phyloP scores from a whole-genome alignment of 768 basidiomycete species.

The Lactifluus piperatus region DNA sequence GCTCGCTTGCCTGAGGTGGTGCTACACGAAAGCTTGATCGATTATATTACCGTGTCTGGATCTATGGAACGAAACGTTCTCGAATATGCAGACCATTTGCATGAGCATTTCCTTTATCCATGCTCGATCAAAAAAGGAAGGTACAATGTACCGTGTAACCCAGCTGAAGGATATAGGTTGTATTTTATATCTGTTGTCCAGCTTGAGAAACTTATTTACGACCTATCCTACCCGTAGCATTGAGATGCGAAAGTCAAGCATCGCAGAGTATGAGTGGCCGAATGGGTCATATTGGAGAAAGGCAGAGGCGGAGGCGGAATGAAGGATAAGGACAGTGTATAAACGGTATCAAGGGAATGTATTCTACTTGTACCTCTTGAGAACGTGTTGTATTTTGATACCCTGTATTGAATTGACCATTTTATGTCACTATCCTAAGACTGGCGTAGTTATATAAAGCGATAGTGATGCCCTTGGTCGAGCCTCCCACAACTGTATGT shows the following conservation, averaged over 20 bases:
- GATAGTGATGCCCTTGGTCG: too few relatives aligned
- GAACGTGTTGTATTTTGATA: not conserved
- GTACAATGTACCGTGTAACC: conserved; percentile 77
- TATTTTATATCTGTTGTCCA: conserved; percentile 10
- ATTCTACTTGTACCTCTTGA: not conserved
- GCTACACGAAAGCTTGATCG: conserved; percentile 58
- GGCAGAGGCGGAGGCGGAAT: not conserved
- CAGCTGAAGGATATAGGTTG: conserved; percentile 73
- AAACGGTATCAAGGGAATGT: not conserved
- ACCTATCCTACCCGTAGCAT: conserved; percentile 43
- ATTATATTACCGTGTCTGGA: conserved; percentile 88
- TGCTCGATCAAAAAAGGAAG: conserved; percentile 85
- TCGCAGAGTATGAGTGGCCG: conserved; percentile 81
- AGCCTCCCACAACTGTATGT: too few relatives aligned
- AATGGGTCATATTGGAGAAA: conserved; percentile 73
- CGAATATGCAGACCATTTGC: conserved; percentile 84
- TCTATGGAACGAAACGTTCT: conserved; percentile 92
- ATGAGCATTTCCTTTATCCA: conserved; percentile 87
- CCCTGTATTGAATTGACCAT: not conserved
- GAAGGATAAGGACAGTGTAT: not conserved
- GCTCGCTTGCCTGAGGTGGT: not conserved
- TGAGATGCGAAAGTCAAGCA: conserved; percentile 77
- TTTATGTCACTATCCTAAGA: too few relatives aligned
- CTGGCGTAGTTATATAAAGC: too few relatives aligned
- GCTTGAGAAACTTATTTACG: not conserved